Evolutionary conservation across 768 basidiomycete species (phyloP).

Genomic region (Tricholoma sp.): DNA sequence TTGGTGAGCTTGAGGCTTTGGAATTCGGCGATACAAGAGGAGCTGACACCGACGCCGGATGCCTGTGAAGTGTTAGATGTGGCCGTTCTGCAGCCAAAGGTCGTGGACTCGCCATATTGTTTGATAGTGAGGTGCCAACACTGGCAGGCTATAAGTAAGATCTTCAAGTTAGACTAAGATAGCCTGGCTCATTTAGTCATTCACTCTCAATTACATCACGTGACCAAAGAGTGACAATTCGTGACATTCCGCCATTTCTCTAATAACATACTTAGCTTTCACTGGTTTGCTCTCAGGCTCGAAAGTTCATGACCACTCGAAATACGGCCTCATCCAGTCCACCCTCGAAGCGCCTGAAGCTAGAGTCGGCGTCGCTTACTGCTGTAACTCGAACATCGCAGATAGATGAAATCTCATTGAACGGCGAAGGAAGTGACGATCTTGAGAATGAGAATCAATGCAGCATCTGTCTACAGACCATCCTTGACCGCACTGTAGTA

Average conservation of each 20-base stretch:
- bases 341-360: slow-evolving; percentile 34
- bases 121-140: no score
- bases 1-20: slow-evolving; percentile 73
- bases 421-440: slow-evolving; percentile 11
- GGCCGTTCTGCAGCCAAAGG: no score
- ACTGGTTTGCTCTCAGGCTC: no score
- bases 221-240: no score
- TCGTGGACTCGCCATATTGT: no score
- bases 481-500: slow-evolving; percentile 75
- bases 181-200: no score
- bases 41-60: neutral
- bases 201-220: no score
- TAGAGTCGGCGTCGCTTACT: slow-evolving; percentile 21
- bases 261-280: no score
- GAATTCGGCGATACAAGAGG: slow-evolving; percentile 24
- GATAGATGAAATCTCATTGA: neutral
- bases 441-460: slow-evolving; percentile 58
- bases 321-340: slow-evolving; percentile 18
- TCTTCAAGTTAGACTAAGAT: no score
- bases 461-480: slow-evolving; percentile 78
- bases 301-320: no score
- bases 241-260: no score
- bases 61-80: neutral
- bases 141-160: no score
- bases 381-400: neutral